Conservation (phyloP, 768 basidiomycete genomes). For the Lenzites betulinus region DNA sequence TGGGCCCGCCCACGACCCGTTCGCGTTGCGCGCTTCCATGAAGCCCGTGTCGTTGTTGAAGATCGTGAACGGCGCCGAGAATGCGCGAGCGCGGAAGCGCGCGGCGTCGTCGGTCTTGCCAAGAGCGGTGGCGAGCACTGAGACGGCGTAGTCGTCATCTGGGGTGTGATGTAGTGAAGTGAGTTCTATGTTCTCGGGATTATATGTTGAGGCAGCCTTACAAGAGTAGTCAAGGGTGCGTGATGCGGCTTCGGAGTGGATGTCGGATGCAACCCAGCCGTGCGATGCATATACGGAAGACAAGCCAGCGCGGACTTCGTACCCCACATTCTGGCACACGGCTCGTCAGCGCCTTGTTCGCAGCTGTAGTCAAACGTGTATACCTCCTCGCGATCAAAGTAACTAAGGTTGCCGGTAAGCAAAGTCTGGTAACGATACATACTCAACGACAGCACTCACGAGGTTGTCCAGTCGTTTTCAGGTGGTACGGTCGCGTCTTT, state of each 20-base stretch:
- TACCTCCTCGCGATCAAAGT: slow-evolving; percentile 74
- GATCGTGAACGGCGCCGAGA: slow-evolving; percentile 57
- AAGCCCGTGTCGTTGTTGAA: slow-evolving; percentile 74
- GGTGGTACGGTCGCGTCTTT: slow-evolving; percentile 74
- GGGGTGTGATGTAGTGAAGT: not conserved
- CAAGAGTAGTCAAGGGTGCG: slow-evolving; percentile 81
- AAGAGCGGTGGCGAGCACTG: slow-evolving; percentile 58
- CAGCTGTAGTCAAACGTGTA: not conserved
- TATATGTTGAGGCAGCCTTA: slow-evolving; percentile 26
- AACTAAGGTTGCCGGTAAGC: slow-evolving; percentile 39
- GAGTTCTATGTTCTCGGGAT: not conserved
- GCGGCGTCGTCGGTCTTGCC: slow-evolving; percentile 50
- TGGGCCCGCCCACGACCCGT: slow-evolving; percentile 70
- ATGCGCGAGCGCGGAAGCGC: slow-evolving; percentile 58
- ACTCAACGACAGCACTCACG: slow-evolving; percentile 37
- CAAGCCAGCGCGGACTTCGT: slow-evolving; percentile 80
- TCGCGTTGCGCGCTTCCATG: slow-evolving; percentile 76
- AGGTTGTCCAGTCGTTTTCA: slow-evolving; percentile 50
- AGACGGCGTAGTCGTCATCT: slow-evolving; percentile 82
- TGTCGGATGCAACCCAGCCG: slow-evolving; percentile 79
- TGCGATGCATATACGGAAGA: slow-evolving; percentile 64
- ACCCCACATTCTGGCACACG: slow-evolving; percentile 58
- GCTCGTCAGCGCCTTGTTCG: too few species aligned
- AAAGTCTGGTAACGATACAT: not conserved
- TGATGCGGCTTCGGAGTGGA: slow-evolving; percentile 79